Evolutionary conservation across 768 basidiomycete species (phyloP), one percentile per base, ranked within the genome.

Genomic region (Suillus americanus): DNA sequence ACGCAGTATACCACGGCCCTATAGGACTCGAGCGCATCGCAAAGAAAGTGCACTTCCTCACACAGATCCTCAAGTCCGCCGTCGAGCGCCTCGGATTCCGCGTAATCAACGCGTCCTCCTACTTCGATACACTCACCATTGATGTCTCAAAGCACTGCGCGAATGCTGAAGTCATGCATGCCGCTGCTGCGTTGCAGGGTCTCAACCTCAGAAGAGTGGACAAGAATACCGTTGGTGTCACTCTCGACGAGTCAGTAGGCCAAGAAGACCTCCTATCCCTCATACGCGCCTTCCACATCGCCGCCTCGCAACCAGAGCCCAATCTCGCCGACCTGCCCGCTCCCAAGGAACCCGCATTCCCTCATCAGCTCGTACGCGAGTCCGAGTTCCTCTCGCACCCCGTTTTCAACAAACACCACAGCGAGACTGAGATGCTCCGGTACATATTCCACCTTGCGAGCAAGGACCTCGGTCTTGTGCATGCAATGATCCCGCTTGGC

Each of bases 391-490:
- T 99, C 13, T 84, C 86, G 0, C 93, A 99, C 74, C 85, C 92
- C 1, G 94, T 97, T 45, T 99, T 97, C 82, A 99, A 98, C 82
- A 88, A 90, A 62, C 91, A 98, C 72, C 97, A 99, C 75, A 97
- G 95, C 5, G 97, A 99, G 81, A 99, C 97, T 0, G 95, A 98
- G 79, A 95, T 99, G 92, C 82, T 99, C 40, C 94, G 97, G 43
- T 97, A 98, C 78, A 93, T 99, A 72, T 87, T 94, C 79, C 91
- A 95, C 69, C 86, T 99, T 57, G 92, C 95, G 65, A 89, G 89
- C 43, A 99, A 99, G 80, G 97, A 99, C 74, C 86, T 99, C 64
- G 90, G 94, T 35, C 89, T 99, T 38, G 91, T 93, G 10, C 97
- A 99, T 75, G 87, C 94, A 53, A 98, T 99, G 94, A 98, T 97